Evolutionary conservation across 1,284 basidiomycete species (phyloP), one percentile per base, ranked within the genome.

Genomic region (Pholiota adiposa): DNA sequence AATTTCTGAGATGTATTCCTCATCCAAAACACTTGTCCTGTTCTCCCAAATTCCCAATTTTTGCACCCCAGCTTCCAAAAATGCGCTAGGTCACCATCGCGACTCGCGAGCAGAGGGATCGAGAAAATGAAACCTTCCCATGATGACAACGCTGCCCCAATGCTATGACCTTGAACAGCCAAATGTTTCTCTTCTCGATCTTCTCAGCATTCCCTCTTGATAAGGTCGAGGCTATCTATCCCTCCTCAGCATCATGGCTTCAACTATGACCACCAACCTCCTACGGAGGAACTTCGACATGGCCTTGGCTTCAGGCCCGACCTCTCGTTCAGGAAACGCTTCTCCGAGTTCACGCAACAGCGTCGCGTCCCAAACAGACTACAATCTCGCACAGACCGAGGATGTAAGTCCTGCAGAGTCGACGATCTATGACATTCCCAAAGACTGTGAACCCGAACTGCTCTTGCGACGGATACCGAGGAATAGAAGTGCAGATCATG

Each of bases 391-490:
- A 36, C 16, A 48, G 31, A n/a, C n/a, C n/a, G 33, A 44, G 31
- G 38, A 33, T 16, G 40, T 46, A 31, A 54, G 48, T 31, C 54
- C 61, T 51, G 60, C 63, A n/a, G 60, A 54, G 21, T 55, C 63
- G 33, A 49, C 58, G 23, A 8, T 60, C n/a, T 65, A 58, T 31
- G 64, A 66, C 14, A 64, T 64, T 12, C 63, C 67, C 16, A 19
- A 41, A 2, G 48, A 49, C 34, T 62, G 60, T 25, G 53, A 60
- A 14, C 51, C 52, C 33, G 69, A 67, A 14, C 60, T 67, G 33
- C 66, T 66, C 8, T 56, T 72, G 3, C 63, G 68, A 52, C 67
- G 70, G 19, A 68, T 72, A 62, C 67, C 66, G 5, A 62, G 69
- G 21, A 23, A 53, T 9, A 63, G 56, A 46, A 64, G 64, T 41